Conservation (phyloP, 2,329 filamentous ascomycete genomes). For the Pyricularia pennisetigena region DNA sequence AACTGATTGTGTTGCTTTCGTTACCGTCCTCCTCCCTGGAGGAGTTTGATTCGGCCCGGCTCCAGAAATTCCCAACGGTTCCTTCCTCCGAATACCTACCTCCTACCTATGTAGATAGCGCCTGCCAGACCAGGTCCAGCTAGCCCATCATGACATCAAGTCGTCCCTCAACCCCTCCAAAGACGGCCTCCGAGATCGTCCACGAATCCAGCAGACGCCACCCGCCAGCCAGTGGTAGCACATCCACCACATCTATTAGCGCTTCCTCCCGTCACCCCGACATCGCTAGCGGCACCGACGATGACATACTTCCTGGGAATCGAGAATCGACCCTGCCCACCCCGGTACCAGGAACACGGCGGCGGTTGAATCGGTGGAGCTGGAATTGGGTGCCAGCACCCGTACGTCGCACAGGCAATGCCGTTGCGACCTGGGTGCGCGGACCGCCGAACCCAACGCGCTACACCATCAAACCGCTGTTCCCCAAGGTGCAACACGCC, state of each 20-base stretch:
- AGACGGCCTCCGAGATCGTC: neutral
- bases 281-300: neutral
- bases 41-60: neutral
- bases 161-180: neutral
- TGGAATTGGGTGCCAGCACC: conserved; percentile 52
- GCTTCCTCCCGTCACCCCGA: neutral
- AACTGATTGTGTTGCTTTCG: neutral
- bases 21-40: neutral
- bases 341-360: neutral
- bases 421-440: conserved; percentile 37
- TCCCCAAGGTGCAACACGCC: conserved; percentile 57
- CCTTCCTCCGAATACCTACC: neutral
- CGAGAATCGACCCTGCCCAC: neutral
- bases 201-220: neutral
- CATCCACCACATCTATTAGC: neutral
- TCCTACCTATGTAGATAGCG: neutral
- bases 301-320: neutral
- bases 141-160: neutral
- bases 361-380: neutral
- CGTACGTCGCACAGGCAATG: conserved; percentile 33
- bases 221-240: neutral
- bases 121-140: neutral
- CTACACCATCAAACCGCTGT: conserved; percentile 46
- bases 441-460: conserved; percentile 44
- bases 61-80: neutral